phyloP scores from a whole-genome alignment of 2,329 filamentous ascomycete species.

The Fusarium sororula region DNA sequence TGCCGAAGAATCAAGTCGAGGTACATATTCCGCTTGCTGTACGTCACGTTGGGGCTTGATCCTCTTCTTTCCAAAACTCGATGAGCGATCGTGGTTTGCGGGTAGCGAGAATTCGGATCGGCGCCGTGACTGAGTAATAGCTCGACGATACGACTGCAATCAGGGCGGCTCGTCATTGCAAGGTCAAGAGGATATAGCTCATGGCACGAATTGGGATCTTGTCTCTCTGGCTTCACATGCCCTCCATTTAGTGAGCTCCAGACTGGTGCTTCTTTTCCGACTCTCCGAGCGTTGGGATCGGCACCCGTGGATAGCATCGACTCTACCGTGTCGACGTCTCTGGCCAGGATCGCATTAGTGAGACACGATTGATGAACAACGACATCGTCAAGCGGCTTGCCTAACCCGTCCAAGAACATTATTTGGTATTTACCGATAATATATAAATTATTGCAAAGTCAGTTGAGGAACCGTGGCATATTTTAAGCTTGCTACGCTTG shows the following conservation, averaged over 20 bases:
- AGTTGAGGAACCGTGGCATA: rapidly evolving
- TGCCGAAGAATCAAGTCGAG: neutral
- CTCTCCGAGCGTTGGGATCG: neutral
- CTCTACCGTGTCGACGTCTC: neutral
- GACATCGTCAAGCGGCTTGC: too few species aligned
- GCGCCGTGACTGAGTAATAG: rapidly evolving
- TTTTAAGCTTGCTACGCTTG: rapidly evolving
- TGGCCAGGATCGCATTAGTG: neutral
- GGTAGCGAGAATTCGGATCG: neutral
- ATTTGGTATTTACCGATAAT: rapidly evolving
- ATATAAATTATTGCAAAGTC: rapidly evolving
- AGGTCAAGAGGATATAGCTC: neutral
- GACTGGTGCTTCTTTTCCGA: rapidly evolving
- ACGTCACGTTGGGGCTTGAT: rapidly evolving
- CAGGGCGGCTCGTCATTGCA: neutral
- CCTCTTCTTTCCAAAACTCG: neutral
- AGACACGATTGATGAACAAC: neutral
- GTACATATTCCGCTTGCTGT: rapidly evolving
- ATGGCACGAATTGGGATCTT: neutral
- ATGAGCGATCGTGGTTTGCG: rapidly evolving
- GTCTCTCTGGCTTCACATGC: rapidly evolving
- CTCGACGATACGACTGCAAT: rapidly evolving
- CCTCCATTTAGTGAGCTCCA: rapidly evolving
- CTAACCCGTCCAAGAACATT: rapidly evolving
- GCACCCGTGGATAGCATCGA: rapidly evolving